Base-by-base conservation (phyloP, 352 stramenopile genomes). In the Phytopythium boreale region DNA sequence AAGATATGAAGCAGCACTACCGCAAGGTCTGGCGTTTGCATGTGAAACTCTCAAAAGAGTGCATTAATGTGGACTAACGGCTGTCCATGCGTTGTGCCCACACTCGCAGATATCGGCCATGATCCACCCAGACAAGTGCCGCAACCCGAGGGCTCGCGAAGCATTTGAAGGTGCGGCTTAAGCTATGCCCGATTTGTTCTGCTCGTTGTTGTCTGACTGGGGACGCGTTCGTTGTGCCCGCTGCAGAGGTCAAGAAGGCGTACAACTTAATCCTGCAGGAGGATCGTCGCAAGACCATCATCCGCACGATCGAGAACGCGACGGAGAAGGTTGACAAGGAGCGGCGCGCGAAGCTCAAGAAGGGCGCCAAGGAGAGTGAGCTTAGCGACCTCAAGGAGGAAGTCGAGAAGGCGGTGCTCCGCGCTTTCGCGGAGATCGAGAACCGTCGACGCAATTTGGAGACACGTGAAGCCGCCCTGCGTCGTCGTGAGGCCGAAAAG, bases 1-100 rank as follows among this genome's bases (percentile, higher is more conserved):
- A 96, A 43, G 86, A 96, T 46, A 96, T 96, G 80, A 95, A 95
- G 67, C 87, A 96, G 75, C 87, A 95, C 72, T 96, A 96, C 49
- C 80, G 87, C 56, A 96, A 96, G 76, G 86, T 90, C 2, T 19
- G 49, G 22, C 4, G 0, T n/a, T n/a, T 10, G 46, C 22, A 11
- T 43, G 37, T 47, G 3, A 2, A 47, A 11, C 8, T 3, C 31
- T 36, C n/a, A 36, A 36, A 8, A 36, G 8, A 36, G 31, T 8
- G 31, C 31, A 36, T 36, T 36, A 36, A 3, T 8, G 7, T 59
- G 19, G n/a, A 47, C 24, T 39, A 39, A 39, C 10, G 34, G 10
- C 11, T 47, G n/a, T 61, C 20, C 39, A 14, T 60, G 26, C 56
- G 39, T 63, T 19, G n/a, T 57, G 43, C n/a, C 31, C 26, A 10